A percentile compares a stretch with the other conserved stretches of the same genome.
These are phyloP conservation scores for Prosopis cineraria DNA, from an alignment of 306 rosid genomes.

Conservation along the genomic window DNA sequence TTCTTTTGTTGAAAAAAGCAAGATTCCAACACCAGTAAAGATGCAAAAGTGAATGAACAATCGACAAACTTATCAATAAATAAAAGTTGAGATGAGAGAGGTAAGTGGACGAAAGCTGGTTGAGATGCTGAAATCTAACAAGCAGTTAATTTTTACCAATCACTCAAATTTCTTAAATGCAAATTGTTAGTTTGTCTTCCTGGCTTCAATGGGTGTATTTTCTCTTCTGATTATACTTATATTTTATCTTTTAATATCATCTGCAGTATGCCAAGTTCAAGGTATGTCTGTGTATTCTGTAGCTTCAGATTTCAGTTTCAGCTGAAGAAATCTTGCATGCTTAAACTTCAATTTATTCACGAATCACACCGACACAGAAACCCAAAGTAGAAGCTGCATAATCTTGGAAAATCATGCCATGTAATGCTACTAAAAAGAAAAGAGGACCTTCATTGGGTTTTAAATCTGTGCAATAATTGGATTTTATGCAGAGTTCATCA, in stretches of 20 bases:
- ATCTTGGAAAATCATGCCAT: conserved; percentile 16
- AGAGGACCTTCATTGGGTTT: conserved; percentile 10
- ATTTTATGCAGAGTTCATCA: conserved; percentile 69
- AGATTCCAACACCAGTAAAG: conserved; percentile 57
- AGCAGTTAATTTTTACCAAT: conserved; percentile 34
- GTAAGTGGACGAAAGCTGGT: conserved; percentile 41
- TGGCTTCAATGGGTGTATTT: conserved; percentile 60
- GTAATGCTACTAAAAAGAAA: conserved; percentile 3
- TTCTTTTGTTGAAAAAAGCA: conserved; percentile 44
- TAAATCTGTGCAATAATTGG: conserved; percentile 30
- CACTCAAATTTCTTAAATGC: conserved; percentile 35
- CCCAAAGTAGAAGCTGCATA: conserved; percentile 8
- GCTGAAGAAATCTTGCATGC: conserved; percentile 24
- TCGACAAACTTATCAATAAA: conserved; percentile 42
- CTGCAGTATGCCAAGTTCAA: conserved; percentile 65
- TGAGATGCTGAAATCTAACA: conserved; percentile 43
- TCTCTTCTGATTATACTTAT: conserved; percentile 37
- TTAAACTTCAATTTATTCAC: not conserved
- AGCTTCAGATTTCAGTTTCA: conserved; percentile 15
- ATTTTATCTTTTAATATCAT: conserved; percentile 44
- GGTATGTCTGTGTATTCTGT: conserved; percentile 52
- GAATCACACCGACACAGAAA: not conserved
- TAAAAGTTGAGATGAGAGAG: conserved; percentile 36
- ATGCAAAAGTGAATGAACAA: conserved; percentile 61
- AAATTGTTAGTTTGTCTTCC: conserved; percentile 42